Evolutionary conservation across 1,284 basidiomycete species (phyloP), one percentile per base, ranked within the genome.

Genomic region (Coniferiporia weirii): DNA sequence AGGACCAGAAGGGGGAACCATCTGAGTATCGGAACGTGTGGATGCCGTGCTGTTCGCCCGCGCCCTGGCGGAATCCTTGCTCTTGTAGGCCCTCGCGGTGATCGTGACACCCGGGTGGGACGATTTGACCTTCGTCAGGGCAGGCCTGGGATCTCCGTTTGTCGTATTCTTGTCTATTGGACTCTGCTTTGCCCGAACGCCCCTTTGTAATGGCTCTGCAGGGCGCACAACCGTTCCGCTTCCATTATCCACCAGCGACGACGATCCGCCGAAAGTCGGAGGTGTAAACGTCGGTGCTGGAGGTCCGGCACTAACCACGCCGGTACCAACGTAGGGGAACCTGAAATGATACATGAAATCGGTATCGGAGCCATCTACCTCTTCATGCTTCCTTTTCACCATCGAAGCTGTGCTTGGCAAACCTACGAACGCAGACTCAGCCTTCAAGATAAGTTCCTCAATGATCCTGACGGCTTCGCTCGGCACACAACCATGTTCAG

Each of bases 301-400:
- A 52, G 59, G 59, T 5, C 45, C 59, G 9, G 54, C 51, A 27
- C 52, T 58, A 19, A 61, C 64, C 9, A 79, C 74, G 0, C 75
- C 72, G 0, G 69, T 67, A n/a, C 76, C 73, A 34, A 79, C 74
- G 61, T 76, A 82, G 6, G 79, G 79, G 10, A 82, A 67, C 59
- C 76, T 73, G 64, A 81, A 80, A 49, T 72, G 73, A 13, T 68
- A 65, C 12, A 64, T 64, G 22, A 70, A 47, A 19, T 67, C 59
- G 57, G 55, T 60, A 66, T 54, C 69, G 68, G 27, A 69, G 64
- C 45, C 62, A 15, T 81, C 81, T 1, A 75, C 72, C 49, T 78
- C 76, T 44, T 72, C 72, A 40, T 76, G 78, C 66, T 85, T 86
- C 64, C 84, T 71, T 72, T 86, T 87, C 66, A 73, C 68, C 12